phyloP scores from a whole-genome alignment of 169 alveolate genomes.

The Eimeria praecox region DNA sequence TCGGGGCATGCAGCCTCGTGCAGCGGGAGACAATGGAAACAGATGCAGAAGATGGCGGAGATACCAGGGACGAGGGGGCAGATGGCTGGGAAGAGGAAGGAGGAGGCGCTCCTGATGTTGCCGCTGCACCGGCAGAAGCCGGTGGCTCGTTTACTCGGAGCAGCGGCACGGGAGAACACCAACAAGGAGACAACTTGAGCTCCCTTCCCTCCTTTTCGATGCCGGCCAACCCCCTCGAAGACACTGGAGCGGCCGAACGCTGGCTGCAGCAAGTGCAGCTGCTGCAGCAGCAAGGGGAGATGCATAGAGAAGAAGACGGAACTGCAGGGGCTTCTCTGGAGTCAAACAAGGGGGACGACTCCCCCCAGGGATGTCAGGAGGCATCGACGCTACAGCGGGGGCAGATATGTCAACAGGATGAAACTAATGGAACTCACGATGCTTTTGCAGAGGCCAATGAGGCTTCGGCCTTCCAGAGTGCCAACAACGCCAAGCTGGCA shows the following conservation, averaged over 20 bases:
- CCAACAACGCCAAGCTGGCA: conserved; percentile 22
- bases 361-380: not conserved
- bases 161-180: not conserved
- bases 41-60: conserved; percentile 33
- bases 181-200: not conserved
- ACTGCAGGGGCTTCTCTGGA: not conserved
- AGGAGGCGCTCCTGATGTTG: conserved; percentile 43
- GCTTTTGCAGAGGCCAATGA: conserved; percentile 63
- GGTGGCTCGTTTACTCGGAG: conserved; percentile 32
- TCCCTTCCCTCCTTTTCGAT: not conserved
- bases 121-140: conserved; percentile 3
- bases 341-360: not conserved
- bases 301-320: not conserved
- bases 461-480: not conserved
- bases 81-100: conserved; percentile 16
- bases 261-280: conserved; percentile 76
- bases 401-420: conserved; percentile 54
- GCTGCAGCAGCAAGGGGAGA: conserved; percentile 11
- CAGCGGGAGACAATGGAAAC: conserved; percentile 63
- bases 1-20: conserved; percentile 59
- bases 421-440: conserved; percentile 29
- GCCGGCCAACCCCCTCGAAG: conserved; percentile 50
- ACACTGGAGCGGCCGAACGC: conserved; percentile 57
- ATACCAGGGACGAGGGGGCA: not conserved
- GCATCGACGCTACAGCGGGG: conserved; percentile 24